These are phyloP conservation scores for Solanum corneliomulleri DNA, from an alignment of 257 asterid species.

Conservation along the genomic window DNA sequence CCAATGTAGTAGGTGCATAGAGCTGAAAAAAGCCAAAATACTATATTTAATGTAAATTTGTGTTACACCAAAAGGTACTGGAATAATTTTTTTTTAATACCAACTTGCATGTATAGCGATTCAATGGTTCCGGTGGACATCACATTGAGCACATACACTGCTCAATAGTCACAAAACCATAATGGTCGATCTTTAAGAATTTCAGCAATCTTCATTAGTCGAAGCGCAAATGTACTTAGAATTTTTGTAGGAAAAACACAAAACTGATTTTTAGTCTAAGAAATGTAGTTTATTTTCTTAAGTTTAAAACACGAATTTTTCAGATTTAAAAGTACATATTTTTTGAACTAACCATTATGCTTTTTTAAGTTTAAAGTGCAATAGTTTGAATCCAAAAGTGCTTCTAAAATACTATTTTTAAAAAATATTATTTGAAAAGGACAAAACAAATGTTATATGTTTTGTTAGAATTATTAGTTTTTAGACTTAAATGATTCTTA, in stretches of 20 bases:
- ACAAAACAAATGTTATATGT: no score
- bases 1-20: slow-evolving; percentile 81
- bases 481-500: no score
- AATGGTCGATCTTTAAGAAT: slow-evolving; percentile 90
- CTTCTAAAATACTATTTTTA: no score
- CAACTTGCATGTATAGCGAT: slow-evolving; percentile 91
- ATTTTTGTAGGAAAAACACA: neutral
- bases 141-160: slow-evolving; percentile 77
- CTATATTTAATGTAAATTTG: neutral
- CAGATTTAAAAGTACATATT: no score
- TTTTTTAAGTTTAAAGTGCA: no score
- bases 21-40: slow-evolving; percentile 33
- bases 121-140: slow-evolving; percentile 95
- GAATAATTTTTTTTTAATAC: neutral
- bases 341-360: no score
- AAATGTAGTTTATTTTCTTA: no score
- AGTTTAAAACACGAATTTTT: no score
- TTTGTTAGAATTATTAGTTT: no score
- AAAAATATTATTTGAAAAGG: no score
- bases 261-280: no score
- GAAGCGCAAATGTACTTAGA: neutral
- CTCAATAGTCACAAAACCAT: slow-evolving; percentile 93
- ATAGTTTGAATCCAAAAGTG: no score
- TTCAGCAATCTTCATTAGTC: slow-evolving; percentile 67
- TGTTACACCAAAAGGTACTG: neutral